Base-by-base conservation (phyloP, 805 yeast species). In the Lachancea meyersii region DNA sequence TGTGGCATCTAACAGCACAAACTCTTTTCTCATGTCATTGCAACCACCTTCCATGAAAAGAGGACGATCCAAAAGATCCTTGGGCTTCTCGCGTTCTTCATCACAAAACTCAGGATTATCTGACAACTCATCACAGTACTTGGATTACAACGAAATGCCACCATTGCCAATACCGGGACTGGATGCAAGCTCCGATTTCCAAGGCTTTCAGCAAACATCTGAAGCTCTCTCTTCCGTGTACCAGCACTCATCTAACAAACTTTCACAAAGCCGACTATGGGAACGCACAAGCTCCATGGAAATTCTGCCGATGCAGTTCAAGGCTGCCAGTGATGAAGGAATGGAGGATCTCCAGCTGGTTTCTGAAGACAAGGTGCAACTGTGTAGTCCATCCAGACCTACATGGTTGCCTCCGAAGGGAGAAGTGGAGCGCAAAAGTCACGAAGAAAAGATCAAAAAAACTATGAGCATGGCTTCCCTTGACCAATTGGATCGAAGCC, bases 321-420 rank as follows among this genome's bases (percentile, higher is more conserved):
- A 60, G 45, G 60, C 57, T 20, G 70, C 69, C 1, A 60, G 69
- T 26, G 57, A 55, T 13, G 55, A 60, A 17, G 72, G 72, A 3
- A 57, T 80, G 47, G 88, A 82, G 41, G 86, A 82, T 57, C 61
- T 77, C 47, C 62, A 68, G 38, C 61, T 83, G 27, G 72, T 82
- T 1, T 80, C 87, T 1, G 72, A 69, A 1, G 83, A 80, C 52
- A 82, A 82, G 51, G 56, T 79, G 28, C 70, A 69, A 19, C 60
- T 64, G 9, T 60, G 81, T 28, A 72, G 81, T 40, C 77, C 76
- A 34, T 73, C 86, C 1, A 69, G 89, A 50, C 89, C 89, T 3
- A 72, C 78, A 38, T 79, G 86, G 75, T 58, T 80, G 35, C 89
- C 89, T 5, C 87, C 87, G 5, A 82, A 82, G 56, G 65, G 69